Evolutionary conservation across 345 rosid species (phyloP), one percentile per base, ranked within the genome.

Genomic region (Populus ilicifolia): DNA sequence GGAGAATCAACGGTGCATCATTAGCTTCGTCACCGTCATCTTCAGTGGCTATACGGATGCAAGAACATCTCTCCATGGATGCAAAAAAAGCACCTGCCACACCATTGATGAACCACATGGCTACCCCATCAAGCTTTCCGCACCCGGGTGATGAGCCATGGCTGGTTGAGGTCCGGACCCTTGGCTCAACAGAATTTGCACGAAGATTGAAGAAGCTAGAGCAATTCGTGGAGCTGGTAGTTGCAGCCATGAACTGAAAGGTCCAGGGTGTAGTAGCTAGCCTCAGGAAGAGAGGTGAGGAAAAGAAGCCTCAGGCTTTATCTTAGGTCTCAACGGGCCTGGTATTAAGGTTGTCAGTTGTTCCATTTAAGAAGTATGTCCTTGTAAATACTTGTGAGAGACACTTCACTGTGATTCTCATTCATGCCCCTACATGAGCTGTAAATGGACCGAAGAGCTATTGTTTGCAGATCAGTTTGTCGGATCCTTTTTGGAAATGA

Each of bases 71-170:
- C 33, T 90, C 90, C 6, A 90, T 50, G 21, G 93, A 90, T 46
- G 89, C 90, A 23, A 90, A 90, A 63, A 90, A 90, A 0, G 93
- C 93, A 4, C 80, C 39, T 2, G 90, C 82, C 8, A 90, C 81
- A 0, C 93, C 91, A 39, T 88, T 88, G 70, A 87, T 77, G 81
- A 90, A 64, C 93, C 93, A 90, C 86, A 85, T 85, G 11, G 90
- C 91, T 62, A 90, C 85, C 44, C 91, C 89, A 52, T 89, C 93
- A 20, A 88, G 83, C 87, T 86, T 88, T 2, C 88, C 86, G 17
- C 89, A 84, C 23, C 79, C 87, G 4, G 83, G 70, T n/a, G 82
- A 23, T 6, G 85, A 75, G 64, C 86, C 82, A 4, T 85, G 87
- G 72, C 66, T 72, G 6, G 84, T 41, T 12, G 84, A 11, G 73